A percentile compares a stretch with the other conserved stretches of the same genome.
Conservation (phyloP, 495 filamentous ascomycete species). For the Podospora didyma region DNA sequence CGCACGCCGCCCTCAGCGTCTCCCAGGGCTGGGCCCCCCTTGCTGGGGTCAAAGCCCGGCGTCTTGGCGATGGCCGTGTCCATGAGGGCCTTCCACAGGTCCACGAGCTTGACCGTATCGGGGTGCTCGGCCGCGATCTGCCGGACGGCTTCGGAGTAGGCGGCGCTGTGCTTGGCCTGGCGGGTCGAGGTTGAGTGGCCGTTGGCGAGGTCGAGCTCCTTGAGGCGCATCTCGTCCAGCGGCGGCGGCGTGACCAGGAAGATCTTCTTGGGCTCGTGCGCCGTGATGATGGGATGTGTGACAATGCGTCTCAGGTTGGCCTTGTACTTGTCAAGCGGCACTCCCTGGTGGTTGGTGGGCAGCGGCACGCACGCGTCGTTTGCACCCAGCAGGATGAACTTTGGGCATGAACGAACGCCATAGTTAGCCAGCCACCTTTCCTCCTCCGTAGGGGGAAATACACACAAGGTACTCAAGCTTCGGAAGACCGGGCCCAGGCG, state of each 20-base stretch:
- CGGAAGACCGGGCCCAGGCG: slow-evolving; percentile 45
- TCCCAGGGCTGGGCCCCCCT: slow-evolving; percentile 36
- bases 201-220: slow-evolving; percentile 47
- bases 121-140: slow-evolving; percentile 59
- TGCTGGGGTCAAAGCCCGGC: slow-evolving; percentile 34
- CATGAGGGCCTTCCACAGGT: slow-evolving; percentile 75
- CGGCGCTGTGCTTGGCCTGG: slow-evolving; percentile 58
- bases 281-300: slow-evolving; percentile 59
- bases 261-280: slow-evolving; percentile 67
- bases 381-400: slow-evolving; percentile 82
- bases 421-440: background rate
- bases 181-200: slow-evolving; percentile 51
- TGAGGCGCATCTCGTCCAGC: slow-evolving; percentile 68
- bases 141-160: slow-evolving; percentile 66
- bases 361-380: slow-evolving; percentile 73
- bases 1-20: slow-evolving; percentile 38
- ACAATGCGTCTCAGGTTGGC: slow-evolving; percentile 66
- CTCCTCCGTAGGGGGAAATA: background rate
- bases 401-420: background rate
- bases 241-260: slow-evolving; percentile 77
- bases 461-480: slow-evolving; percentile 63
- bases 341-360: slow-evolving; percentile 57
- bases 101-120: slow-evolving; percentile 57
- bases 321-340: slow-evolving; percentile 69
- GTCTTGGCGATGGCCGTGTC: slow-evolving; percentile 42